Evolutionary conservation across 2,329 filamentous ascomycete species (phyloP), one percentile per base, ranked within the genome.

Genomic region (Neurospora crassa): DNA sequence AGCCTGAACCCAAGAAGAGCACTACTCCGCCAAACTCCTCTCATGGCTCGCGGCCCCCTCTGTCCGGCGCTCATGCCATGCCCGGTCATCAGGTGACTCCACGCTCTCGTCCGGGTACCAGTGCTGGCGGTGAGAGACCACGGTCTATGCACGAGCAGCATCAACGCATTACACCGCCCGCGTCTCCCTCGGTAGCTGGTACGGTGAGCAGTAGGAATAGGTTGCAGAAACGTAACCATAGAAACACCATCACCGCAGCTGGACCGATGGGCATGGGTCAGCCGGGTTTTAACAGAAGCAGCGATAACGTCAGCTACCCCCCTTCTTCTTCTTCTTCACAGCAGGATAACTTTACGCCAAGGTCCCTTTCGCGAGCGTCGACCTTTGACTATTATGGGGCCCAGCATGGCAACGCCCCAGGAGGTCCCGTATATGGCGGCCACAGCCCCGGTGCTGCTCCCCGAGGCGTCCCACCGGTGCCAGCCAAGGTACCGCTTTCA

Each of bases 401-500:
- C 8, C 70, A 73, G 2, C 83, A 78, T 70, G 86, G 89, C 75
- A 88, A 88, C 67, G 81, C 81, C 1, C 82, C 83, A 16, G 40
- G 67, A 24, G 74, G 74, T 2, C 47, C 40, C 1, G 40, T 74
- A 16, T 78, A 79, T 70, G 77, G 78, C 2, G 76, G 77, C 16
- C 79, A 78, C 40, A 77, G 81, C 78, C 70, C 71, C 18, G 70
- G 70, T 1, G 70, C 40, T 20, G 40, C 47, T 40, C 68, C 78
- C 34, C 74, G 77, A 11, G 77, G 79, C 20, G 83, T 82, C 0
- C 90, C 91, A 14, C 88, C 89, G 0, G 85, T 92, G 68, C 91
- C 91, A 3, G 89, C 90, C n/a, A 93, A 93, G 80, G 82, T 92
- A 10, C 90, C 90, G 1, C 79, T 91, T 29, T 77, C 74, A 24